Evolutionary conservation across 805 yeast genomes (phyloP).

Genomic region (Starmera dryadoides): DNA sequence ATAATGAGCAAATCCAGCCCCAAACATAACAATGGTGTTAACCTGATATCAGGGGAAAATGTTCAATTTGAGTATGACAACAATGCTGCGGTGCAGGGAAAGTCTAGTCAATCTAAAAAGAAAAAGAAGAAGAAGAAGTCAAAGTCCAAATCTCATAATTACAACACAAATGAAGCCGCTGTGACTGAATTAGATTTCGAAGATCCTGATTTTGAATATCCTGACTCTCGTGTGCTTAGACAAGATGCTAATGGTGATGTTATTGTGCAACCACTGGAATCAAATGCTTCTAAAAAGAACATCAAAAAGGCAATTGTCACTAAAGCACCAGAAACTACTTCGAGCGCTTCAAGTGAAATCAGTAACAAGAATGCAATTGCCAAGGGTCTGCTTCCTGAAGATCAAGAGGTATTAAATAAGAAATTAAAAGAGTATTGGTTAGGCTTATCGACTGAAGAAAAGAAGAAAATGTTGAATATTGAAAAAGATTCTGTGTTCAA

Average conservation of each 20-base stretch:
- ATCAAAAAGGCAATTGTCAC: constrained; percentile 15
- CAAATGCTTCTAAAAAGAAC: background rate
- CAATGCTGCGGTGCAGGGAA: background rate
- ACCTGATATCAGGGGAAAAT: constrained; percentile 16
- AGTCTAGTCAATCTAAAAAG: constrained; percentile 18
- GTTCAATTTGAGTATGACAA: constrained; percentile 24
- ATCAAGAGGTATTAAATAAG: constrained; percentile 12
- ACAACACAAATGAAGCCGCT: constrained; percentile 9
- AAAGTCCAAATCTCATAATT: constrained; percentile 2
- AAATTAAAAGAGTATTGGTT: constrained; percentile 49
- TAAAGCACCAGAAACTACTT: constrained; percentile 6
- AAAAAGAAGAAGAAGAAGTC: constrained; percentile 23
- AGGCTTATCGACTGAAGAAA: constrained; percentile 49
- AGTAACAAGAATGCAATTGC: no score
- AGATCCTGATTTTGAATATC: constrained; percentile 58
- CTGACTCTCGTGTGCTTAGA: constrained; percentile 62
- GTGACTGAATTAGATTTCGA: constrained; percentile 36
- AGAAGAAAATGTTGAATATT: constrained; percentile 52
- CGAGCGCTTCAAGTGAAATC: no score
- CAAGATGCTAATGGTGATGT: constrained; percentile 73
- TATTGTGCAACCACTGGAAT: constrained; percentile 44
- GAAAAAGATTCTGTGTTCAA: constrained; percentile 65
- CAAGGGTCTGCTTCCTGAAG: constrained; percentile 13
- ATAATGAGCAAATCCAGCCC: constrained; percentile 1
- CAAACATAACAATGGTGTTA: background rate